Percentiles rank a stretch among this genome's conserved stretches.
phyloP scores from a whole-genome alignment of 495 filamentous ascomycete genomes.

The Daldinia bambusicola region DNA sequence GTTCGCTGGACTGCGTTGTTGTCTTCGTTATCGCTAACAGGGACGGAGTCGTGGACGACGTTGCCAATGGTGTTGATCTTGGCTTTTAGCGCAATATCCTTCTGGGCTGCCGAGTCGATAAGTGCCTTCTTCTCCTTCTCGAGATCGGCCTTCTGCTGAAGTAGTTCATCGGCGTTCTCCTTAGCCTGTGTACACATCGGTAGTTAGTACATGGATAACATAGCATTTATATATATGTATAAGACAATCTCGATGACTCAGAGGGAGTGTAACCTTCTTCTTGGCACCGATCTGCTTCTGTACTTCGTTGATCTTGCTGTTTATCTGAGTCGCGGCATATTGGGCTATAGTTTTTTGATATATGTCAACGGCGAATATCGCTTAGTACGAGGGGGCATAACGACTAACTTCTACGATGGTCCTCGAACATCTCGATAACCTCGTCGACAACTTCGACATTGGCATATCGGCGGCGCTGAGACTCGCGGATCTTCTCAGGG shows the following conservation, averaged over 20 bases:
- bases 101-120: conserved; percentile 75
- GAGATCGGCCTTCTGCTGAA: conserved; percentile 77
- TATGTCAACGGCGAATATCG: neutral
- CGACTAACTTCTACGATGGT: conserved; percentile 77
- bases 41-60: conserved; percentile 91
- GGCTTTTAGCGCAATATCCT: conserved; percentile 74
- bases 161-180: conserved; percentile 79
- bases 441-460: conserved; percentile 87
- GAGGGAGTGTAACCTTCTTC: conserved; percentile 76
- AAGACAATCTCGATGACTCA: conserved; percentile 30
- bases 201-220: conserved; percentile 13
- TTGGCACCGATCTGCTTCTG: conserved; percentile 91
- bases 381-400: neutral
- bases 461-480: conserved; percentile 82
- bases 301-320: conserved; percentile 82
- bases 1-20: conserved; percentile 78
- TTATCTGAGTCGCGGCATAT: conserved; percentile 82
- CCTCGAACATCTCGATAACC: conserved; percentile 86
- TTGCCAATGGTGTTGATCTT: conserved; percentile 92
- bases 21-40: conserved; percentile 91
- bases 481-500: conserved; percentile 87
- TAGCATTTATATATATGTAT: neutral
- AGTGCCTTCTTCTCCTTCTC: conserved; percentile 83
- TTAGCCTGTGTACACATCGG: conserved; percentile 67
- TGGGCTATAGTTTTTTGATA: conserved; percentile 62